These are phyloP conservation scores for Astrephomene gubernaculifera DNA, from an alignment of 139 green algal genomes.

Conservation along the genomic window DNA sequence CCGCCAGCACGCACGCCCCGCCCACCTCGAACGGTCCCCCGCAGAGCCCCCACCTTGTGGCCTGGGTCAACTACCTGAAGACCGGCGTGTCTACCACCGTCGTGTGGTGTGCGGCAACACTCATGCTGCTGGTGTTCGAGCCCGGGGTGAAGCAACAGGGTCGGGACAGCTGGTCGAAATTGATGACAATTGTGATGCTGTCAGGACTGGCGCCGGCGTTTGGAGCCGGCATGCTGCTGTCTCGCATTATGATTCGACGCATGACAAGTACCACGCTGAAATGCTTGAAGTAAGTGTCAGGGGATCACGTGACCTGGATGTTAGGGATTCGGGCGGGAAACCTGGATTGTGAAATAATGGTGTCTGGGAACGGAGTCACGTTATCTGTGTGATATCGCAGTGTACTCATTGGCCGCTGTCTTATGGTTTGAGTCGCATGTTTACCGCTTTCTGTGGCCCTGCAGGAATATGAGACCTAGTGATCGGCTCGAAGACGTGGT, in stretches of 20 bases:
- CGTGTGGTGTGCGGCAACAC: not conserved
- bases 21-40: not conserved
- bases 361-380: not conserved
- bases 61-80: constrained; percentile 22
- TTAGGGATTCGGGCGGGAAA: no score
- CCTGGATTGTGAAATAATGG: no score
- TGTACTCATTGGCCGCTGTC: not conserved
- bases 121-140: constrained; percentile 29
- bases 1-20: not conserved
- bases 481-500: not conserved
- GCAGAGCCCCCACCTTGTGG: constrained; percentile 13
- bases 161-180: not conserved
- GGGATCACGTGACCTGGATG: no score
- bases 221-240: not conserved
- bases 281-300: constrained; percentile 14
- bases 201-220: constrained; percentile 13
- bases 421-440: not conserved
- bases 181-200: constrained; percentile 15
- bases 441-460: not conserved
- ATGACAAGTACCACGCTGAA: not conserved
- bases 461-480: not conserved
- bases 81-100: not conserved
- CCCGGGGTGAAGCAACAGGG: not conserved
- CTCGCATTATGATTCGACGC: not conserved
- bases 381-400: not conserved